phyloP scores from a whole-genome alignment of 2,329 filamentous ascomycete genomes.

The Dryadomyces quercivorus region DNA sequence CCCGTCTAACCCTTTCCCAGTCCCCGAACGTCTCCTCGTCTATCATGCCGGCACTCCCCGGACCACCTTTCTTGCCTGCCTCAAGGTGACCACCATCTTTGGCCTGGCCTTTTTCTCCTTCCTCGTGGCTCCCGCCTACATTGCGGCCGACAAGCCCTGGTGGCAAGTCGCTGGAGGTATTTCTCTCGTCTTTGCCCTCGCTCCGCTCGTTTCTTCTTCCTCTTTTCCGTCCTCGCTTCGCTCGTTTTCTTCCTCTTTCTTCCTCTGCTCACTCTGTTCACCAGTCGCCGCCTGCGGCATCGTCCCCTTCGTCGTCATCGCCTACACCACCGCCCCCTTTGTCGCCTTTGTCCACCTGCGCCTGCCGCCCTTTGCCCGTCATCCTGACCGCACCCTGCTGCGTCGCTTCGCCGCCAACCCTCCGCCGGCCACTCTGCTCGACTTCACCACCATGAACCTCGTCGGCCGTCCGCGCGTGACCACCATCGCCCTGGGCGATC shows the following conservation, averaged over 20 bases:
- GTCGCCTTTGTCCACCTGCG: constrained; percentile 61
- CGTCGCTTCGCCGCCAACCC: constrained; percentile 37
- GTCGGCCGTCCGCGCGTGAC: constrained; percentile 39
- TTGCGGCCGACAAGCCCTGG: constrained; percentile 26
- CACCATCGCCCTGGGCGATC: constrained; percentile 20
- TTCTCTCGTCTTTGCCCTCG: constrained; percentile 4
- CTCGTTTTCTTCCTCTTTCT: not conserved
- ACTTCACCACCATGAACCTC: constrained; percentile 42
- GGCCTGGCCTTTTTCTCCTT: constrained; percentile 54
- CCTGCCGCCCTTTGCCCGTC: constrained; percentile 52
- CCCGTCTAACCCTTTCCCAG: constrained; percentile 24
- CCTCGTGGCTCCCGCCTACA: constrained; percentile 48
- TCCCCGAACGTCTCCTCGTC: constrained; percentile 49
- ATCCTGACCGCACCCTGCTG: constrained; percentile 32
- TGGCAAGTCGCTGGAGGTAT: constrained; percentile 25
- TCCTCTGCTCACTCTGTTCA: not conserved
- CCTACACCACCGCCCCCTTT: constrained; percentile 53
- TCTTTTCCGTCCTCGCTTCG: not conserved
- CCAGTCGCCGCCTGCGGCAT: constrained; percentile 47
- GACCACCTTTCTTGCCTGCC: constrained; percentile 54
- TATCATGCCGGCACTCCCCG: constrained; percentile 62
- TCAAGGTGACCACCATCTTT: constrained; percentile 61
- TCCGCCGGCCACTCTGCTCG: constrained; percentile 31
- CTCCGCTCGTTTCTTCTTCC: not conserved
- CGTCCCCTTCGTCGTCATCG: constrained; percentile 52